Percentiles rank a stretch among this genome's conserved stretches.
Evolutionary conservation across 192 early-diverging fungal species (phyloP).

Genomic region (Backusella morwellensis): DNA sequence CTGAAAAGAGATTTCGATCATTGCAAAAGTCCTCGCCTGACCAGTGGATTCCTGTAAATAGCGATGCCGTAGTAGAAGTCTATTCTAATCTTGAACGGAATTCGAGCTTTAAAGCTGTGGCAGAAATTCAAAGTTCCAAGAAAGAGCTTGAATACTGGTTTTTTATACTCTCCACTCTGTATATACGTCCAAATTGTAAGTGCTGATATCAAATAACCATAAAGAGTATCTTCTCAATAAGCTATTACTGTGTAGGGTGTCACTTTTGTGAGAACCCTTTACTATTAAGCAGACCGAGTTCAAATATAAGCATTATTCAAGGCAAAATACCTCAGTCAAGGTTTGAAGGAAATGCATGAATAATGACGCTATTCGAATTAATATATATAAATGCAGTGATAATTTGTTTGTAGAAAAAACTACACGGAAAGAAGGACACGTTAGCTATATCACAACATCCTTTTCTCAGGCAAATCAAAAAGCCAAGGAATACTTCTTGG

Average conservation of each 20-base stretch:
- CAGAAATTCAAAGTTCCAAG: neutral
- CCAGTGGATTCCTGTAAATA: neutral
- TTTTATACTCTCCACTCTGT: neutral
- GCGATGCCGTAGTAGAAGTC: neutral
- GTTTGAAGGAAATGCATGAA: neutral
- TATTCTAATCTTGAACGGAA: neutral
- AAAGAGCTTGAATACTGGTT: neutral
- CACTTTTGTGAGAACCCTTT: neutral
- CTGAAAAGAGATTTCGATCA: neutral
- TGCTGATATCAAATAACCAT: neutral
- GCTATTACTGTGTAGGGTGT: neutral
- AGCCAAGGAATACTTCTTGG: neutral
- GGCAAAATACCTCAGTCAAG: neutral
- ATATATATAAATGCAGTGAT: neutral
- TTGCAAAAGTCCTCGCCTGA: neutral
- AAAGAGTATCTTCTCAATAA: neutral
- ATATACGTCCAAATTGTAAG: neutral
- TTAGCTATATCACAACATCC: neutral
- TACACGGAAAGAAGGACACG: neutral
- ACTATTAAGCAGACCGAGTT: neutral
- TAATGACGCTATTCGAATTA: neutral
- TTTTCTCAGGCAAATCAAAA: neutral
- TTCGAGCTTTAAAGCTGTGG: neutral
- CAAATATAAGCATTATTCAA: conserved; percentile 6
- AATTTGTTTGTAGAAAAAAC: neutral